Base-by-base conservation (phyloP, 2,329 filamentous ascomycete species). In the Claviceps paspali region DNA sequence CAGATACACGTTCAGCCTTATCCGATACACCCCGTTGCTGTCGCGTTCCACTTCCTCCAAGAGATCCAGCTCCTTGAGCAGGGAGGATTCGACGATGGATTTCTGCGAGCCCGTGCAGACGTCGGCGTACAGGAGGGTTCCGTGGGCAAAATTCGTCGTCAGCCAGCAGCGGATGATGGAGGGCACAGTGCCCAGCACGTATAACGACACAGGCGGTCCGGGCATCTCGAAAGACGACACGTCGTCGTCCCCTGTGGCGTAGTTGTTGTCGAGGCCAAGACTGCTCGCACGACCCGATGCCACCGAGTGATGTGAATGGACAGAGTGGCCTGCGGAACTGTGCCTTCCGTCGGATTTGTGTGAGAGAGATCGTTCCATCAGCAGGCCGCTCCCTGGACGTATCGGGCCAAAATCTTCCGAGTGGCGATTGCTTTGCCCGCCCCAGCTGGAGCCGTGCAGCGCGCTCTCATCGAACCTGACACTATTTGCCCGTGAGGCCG, bases 381-480 rank as follows among this genome's bases (percentile, higher is more conserved):
- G 76, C 49, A 95, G 67, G 26, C 84, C 80, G 55, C 85, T 92
- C 18, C 77, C 74, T 17, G 84, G 86, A 36, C 88, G 71, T 33
- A 76, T 65, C 19, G 82, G 80, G 29, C 77, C 75, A 47, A 93
- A 80, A 39, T 96, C 91, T 33, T 82, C 76, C 10, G 84, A 88
- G 39, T 86, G 80, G 31, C 88, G 76, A 41, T 80, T 82, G 45
- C 75, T 76, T 51, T 93, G 84, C 7, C 63, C 62, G 28, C 79
- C 79, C 74, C 91, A 92, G 55, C 86, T 73, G 7, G 74, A 86
- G 33, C 84, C 82, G 49, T 94, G 86, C 48, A 94, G 76, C 11
- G 88, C 87, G 52, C 85, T 94, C 55, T 96, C 88, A 53, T 96
- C 91, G 51, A 98, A 98, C 27, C 91, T 82, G 47, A 98, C 91